These are phyloP conservation scores for Hysterangium stoloniferum DNA, from an alignment of 768 basidiomycete species.

Conservation along the genomic window DNA sequence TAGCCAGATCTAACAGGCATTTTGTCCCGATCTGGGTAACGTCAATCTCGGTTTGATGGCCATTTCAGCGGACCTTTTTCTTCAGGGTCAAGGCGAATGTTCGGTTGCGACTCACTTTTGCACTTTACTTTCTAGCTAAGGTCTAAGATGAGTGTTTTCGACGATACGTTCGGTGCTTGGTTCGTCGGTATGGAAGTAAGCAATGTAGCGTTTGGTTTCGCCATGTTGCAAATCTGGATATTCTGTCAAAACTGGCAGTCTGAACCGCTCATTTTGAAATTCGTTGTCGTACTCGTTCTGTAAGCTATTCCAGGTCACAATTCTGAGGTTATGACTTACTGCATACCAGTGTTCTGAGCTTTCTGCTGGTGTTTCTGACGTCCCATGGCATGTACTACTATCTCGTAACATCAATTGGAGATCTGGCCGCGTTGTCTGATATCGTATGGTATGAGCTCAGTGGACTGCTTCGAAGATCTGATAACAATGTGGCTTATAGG, in stretches of 20 bases:
- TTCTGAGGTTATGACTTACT: neutral
- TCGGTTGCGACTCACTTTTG: no score
- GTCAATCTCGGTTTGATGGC: no score
- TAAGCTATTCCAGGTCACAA: neutral
- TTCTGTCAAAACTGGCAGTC: neutral
- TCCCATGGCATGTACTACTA: neutral
- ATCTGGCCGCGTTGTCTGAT: neutral
- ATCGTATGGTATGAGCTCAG: neutral
- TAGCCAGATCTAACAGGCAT: no score
- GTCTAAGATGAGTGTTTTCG: no score
- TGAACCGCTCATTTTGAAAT: neutral
- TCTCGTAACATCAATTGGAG: neutral
- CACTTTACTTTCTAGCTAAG: no score
- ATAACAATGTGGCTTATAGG: neutral
- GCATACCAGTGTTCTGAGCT: neutral
- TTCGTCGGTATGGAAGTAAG: conserved; percentile 4
- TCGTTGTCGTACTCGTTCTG: neutral
- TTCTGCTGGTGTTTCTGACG: neutral
- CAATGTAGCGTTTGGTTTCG: conserved; percentile 3
- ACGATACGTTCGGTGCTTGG: conserved; percentile 8
- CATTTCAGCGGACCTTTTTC: no score
- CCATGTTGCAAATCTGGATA: neutral
- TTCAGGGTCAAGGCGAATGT: no score
- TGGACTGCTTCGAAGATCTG: neutral
- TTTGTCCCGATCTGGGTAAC: no score